Conservation (phyloP, 495 filamentous ascomycete genomes). For the Hypomontagnella submonticulosa region DNA sequence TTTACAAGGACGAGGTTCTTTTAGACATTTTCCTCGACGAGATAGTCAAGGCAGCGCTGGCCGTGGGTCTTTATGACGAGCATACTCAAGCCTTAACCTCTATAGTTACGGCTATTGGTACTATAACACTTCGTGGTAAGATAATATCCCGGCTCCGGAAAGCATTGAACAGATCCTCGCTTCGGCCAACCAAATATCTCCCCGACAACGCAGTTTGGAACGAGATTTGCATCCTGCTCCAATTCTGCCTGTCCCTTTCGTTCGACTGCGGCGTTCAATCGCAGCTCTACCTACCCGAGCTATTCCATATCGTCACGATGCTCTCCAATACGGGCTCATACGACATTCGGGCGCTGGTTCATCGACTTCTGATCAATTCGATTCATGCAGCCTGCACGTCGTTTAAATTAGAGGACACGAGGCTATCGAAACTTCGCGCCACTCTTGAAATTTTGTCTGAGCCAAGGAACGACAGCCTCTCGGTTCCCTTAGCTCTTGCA, state of each 20-base stretch:
- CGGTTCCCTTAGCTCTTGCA: constrained; percentile 49
- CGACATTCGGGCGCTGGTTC: constrained; percentile 65
- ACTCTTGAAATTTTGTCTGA: constrained; percentile 67
- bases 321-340: constrained; percentile 68
- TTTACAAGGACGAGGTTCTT: constrained; percentile 69
- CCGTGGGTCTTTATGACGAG: constrained; percentile 65
- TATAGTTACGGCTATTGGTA: constrained; percentile 68
- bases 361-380: constrained; percentile 70
- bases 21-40: constrained; percentile 73
- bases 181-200: constrained; percentile 68
- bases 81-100: constrained; percentile 69
- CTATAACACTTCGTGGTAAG: constrained; percentile 69
- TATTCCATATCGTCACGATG: constrained; percentile 75
- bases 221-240: constrained; percentile 71
- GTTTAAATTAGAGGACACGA: constrained; percentile 66
- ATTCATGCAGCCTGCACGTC: constrained; percentile 73
- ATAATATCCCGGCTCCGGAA: constrained; percentile 70
- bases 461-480: constrained; percentile 60
- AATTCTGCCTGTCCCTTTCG: constrained; percentile 70
- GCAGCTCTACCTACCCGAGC: constrained; percentile 71
- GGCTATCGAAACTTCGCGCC: constrained; percentile 61
- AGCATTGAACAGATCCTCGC: constrained; percentile 69
- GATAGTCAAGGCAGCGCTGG: constrained; percentile 67
- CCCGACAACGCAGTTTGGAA: constrained; percentile 72
- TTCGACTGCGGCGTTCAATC: constrained; percentile 72